A percentile compares a stretch with the other conserved stretches of the same genome.
phyloP scores from a whole-genome alignment of 768 basidiomycete genomes.

The Tulasnella sp. region DNA sequence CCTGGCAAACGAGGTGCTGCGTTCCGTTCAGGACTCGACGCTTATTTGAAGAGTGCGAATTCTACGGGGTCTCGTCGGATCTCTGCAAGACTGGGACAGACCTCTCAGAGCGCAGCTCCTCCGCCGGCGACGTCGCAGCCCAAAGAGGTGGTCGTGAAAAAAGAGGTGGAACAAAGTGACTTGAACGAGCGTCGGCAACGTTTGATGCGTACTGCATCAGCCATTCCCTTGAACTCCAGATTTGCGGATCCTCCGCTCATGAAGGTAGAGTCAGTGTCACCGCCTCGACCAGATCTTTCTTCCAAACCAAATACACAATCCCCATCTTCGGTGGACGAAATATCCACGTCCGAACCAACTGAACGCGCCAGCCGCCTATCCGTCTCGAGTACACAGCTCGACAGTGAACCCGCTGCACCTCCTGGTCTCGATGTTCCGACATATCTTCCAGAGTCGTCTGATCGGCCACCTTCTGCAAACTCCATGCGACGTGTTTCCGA shows the following conservation, averaged over 20 bases:
- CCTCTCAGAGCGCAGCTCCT: not conserved
- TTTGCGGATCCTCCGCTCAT: not conserved
- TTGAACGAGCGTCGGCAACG: not conserved
- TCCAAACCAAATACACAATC: not conserved
- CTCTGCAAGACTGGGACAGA: not conserved
- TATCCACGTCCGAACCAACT: not conserved
- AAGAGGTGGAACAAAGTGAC: not conserved
- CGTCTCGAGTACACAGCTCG: not conserved
- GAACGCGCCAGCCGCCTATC: not conserved
- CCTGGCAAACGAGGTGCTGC: not conserved
- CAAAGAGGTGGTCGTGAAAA: not conserved
- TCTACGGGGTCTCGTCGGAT: not conserved
- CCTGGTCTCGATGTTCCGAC: not conserved
- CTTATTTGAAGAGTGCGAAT: not conserved
- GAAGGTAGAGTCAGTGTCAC: not conserved
- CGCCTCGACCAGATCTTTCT: not conserved
- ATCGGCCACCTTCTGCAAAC: conserved; percentile 3
- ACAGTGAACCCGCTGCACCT: not conserved
- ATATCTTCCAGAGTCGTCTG: not conserved
- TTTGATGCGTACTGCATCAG: conserved; percentile 3
- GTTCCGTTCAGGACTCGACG: not conserved
- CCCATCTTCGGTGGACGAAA: not conserved
- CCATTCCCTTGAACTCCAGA: conserved; percentile 4
- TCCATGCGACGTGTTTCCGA: conserved; percentile 6
- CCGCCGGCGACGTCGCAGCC: not conserved